Conservation (phyloP, 169 alveolate genomes). For the Perkinsus marinus region DNA sequence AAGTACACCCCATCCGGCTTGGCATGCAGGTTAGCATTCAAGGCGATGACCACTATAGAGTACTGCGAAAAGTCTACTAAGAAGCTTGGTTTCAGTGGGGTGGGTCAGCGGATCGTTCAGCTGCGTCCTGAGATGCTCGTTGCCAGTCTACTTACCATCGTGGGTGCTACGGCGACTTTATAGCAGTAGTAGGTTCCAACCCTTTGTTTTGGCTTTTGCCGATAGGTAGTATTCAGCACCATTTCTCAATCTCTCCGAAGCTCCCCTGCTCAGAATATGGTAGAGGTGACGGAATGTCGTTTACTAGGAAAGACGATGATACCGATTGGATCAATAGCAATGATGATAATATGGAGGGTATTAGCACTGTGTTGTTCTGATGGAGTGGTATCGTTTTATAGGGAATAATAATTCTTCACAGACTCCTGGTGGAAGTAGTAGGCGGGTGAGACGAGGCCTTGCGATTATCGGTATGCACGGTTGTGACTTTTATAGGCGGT, state of each 20-base stretch:
- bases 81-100: not conserved
- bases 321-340: not conserved
- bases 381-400: too few relatives aligned
- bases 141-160: conserved; percentile 18
- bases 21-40: conserved; percentile 28
- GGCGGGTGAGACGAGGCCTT: not conserved
- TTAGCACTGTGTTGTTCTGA: too few relatives aligned
- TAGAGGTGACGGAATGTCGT: not conserved
- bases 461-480: too few relatives aligned
- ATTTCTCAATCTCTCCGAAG: too few relatives aligned
- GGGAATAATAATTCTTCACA: too few relatives aligned
- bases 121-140: not conserved
- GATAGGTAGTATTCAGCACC: conserved; percentile 11
- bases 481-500: not conserved
- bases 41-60: conserved; percentile 59
- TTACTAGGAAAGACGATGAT: not conserved
- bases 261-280: not conserved
- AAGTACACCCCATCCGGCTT: not conserved
- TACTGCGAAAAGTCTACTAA: conserved; percentile 49
- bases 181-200: conserved; percentile 22
- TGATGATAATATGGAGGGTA: not conserved
- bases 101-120: not conserved
- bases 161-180: conserved; percentile 18
- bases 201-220: conserved; percentile 31
- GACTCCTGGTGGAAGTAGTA: not conserved